A percentile compares a stretch with the other conserved stretches of the same genome.
These are phyloP conservation scores for Magnaporthales sp. DNA, from an alignment of 2,329 filamentous ascomycete species.

Conservation along the genomic window DNA sequence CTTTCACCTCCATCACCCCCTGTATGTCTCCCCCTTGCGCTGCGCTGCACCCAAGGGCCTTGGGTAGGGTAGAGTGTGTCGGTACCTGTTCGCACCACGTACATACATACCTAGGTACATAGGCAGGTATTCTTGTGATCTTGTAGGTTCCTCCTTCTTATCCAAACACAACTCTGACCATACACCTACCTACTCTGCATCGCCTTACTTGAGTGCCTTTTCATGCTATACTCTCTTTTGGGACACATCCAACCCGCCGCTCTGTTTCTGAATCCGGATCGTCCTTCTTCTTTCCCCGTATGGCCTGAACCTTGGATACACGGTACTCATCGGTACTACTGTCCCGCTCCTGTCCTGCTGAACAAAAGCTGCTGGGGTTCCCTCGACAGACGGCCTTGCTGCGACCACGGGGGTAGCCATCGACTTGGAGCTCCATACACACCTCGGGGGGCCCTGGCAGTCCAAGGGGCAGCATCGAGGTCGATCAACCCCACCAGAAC, in stretches of 20 bases:
- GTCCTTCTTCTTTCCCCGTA: slow-evolving; percentile 24
- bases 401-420: slow-evolving; percentile 28
- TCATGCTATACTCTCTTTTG: background rate
- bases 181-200: background rate
- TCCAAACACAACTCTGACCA: background rate
- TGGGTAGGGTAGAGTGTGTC: background rate
- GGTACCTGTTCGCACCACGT: background rate
- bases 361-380: slow-evolving; percentile 25
- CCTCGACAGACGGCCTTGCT: slow-evolving; percentile 28
- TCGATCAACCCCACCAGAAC: slow-evolving; percentile 30
- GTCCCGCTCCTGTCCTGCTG: slow-evolving; percentile 34
- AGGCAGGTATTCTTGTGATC: slow-evolving; percentile 1
- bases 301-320: slow-evolving; percentile 19
- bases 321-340: slow-evolving; percentile 36
- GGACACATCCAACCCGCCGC: background rate
- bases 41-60: slow-evolving; percentile 1
- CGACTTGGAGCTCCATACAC: slow-evolving; percentile 27
- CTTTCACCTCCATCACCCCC: slow-evolving; percentile 12
- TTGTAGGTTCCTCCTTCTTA: background rate
- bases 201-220: background rate
- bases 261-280: slow-evolving; percentile 29
- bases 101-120: too few relatives aligned
- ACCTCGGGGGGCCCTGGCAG: slow-evolving; percentile 26
- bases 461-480: slow-evolving; percentile 26
- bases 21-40: slow-evolving; percentile 9